Conservation (phyloP, 306 rosid genomes). For the Fragaria vesca region DNA sequence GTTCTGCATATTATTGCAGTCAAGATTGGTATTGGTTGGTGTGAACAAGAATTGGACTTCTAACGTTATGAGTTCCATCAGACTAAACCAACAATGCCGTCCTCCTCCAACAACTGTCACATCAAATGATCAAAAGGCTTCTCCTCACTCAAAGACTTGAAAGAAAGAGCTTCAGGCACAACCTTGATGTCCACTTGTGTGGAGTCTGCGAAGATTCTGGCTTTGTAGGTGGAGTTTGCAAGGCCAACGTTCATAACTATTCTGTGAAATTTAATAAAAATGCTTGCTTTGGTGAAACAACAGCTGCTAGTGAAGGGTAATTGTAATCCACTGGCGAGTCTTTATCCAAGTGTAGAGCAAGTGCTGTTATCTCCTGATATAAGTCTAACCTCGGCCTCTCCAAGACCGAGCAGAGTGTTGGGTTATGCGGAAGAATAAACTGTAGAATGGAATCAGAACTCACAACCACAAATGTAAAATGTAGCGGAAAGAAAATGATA, state of each 20-base stretch:
- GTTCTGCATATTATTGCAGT: neutral
- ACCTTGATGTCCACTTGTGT: neutral
- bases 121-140: neutral
- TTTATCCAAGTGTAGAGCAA: neutral
- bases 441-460: no score
- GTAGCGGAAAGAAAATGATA: no score
- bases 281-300: neutral
- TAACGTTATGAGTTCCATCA: neutral
- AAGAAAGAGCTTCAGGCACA: neutral
- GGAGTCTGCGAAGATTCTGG: neutral
- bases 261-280: neutral
- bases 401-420: neutral
- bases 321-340: neutral
- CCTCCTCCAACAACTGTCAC: neutral
- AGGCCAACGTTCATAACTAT: neutral
- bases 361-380: neutral
- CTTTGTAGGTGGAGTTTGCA: constrained; percentile 1
- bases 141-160: neutral
- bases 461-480: no score
- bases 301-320: neutral
- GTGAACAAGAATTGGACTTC: neutral
- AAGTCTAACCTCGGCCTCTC: neutral
- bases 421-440: no score
- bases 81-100: neutral
- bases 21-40: neutral